phyloP scores from a whole-genome alignment of 2,329 filamentous ascomycete species.

The Tolypocladium amazonense region DNA sequence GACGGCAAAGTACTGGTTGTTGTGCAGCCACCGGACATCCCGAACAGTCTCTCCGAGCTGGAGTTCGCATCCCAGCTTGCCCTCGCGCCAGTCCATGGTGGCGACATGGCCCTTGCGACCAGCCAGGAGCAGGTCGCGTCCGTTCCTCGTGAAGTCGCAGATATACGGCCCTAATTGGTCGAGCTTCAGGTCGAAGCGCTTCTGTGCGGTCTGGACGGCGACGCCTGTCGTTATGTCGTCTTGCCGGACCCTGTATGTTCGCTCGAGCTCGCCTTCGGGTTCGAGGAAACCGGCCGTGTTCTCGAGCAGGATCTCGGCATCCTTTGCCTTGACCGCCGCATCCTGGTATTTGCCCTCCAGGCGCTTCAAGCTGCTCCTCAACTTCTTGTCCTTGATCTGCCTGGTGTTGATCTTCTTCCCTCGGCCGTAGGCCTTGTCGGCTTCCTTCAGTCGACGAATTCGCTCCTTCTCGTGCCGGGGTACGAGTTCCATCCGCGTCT shows the following conservation, averaged over 20 bases:
- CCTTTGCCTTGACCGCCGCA: constrained; percentile 76
- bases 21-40: constrained; percentile 86
- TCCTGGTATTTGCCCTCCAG: constrained; percentile 77
- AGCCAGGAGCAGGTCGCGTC: constrained; percentile 72
- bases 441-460: constrained; percentile 44
- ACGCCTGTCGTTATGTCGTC: constrained; percentile 70
- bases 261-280: constrained; percentile 76
- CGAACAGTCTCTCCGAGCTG: constrained; percentile 85
- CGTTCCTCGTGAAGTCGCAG: constrained; percentile 83
- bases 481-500: constrained; percentile 39
- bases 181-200: constrained; percentile 82
- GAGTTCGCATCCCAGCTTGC: constrained; percentile 82
- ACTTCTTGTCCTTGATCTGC: constrained; percentile 76
- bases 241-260: constrained; percentile 87
- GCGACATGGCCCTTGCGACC: constrained; percentile 92
- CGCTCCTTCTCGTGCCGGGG: constrained; percentile 40
- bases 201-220: constrained; percentile 76
- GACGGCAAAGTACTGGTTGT: constrained; percentile 88
- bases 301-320: constrained; percentile 89
- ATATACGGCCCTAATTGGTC: constrained; percentile 77
- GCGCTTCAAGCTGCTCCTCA: constrained; percentile 66
- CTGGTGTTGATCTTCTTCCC: constrained; percentile 65
- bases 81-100: constrained; percentile 91
- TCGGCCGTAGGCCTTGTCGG: constrained; percentile 72
- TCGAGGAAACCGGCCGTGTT: constrained; percentile 79